Conservation (phyloP, 2,329 filamentous ascomycete genomes). For the Zasmidium cellare region DNA sequence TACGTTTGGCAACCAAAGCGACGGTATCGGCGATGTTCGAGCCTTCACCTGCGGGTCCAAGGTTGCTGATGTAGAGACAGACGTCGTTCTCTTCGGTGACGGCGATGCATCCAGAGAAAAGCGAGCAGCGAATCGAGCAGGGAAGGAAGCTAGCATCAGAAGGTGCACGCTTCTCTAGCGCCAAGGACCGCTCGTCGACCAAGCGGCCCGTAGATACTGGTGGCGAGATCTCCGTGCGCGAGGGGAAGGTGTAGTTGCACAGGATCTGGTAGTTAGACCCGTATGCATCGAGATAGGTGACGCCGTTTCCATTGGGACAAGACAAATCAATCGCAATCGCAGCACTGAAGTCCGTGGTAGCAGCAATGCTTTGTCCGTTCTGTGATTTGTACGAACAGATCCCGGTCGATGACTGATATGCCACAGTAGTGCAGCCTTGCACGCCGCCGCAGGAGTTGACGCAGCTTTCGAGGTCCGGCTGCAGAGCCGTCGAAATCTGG, state of each 20-base stretch:
- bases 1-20: conserved; percentile 16
- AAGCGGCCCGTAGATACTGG: background rate
- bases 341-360: conserved; percentile 13
- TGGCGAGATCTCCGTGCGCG: conserved; percentile 9
- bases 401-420: conserved; percentile 11
- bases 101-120: conserved; percentile 17
- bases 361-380: background rate
- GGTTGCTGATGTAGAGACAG: conserved; percentile 21
- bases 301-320: conserved; percentile 26
- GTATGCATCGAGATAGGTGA: conserved; percentile 22
- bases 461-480: conserved; percentile 24
- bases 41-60: conserved; percentile 13
- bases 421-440: conserved; percentile 21
- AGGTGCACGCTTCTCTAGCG: background rate
- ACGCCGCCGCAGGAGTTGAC: conserved; percentile 23
- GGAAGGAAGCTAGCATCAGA: conserved; percentile 5
- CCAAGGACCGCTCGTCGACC: background rate
- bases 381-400: conserved; percentile 26
- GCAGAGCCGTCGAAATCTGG: conserved; percentile 10
- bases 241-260: conserved; percentile 27
- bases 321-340: conserved; percentile 20
- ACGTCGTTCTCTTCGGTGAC: conserved; percentile 12
- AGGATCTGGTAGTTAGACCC: conserved; percentile 29
- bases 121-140: conserved; percentile 26
- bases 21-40: conserved; percentile 21